A percentile compares a stretch with the other conserved stretches of the same genome.
Conservation (phyloP, 768 basidiomycete genomes). For the Neoboletus magnificus region DNA sequence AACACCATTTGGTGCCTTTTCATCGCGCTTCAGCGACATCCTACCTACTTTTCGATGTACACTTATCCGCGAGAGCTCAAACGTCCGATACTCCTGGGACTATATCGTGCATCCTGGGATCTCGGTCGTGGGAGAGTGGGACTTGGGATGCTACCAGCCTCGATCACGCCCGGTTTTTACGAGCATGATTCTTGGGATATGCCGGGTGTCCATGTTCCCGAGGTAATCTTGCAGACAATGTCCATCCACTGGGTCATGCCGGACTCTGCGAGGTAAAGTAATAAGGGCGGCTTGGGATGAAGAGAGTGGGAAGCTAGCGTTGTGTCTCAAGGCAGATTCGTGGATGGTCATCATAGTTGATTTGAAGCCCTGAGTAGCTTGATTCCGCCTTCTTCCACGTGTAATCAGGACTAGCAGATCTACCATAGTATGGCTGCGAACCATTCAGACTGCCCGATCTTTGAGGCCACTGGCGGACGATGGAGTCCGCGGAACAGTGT, state of each 20-base stretch:
- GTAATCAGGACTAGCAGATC: too few relatives aligned
- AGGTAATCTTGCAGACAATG: not conserved
- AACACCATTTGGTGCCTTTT: slow-evolving; percentile 5
- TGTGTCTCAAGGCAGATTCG: not conserved
- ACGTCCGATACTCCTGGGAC: not conserved
- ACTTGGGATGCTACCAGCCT: not conserved
- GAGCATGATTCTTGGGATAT: not conserved
- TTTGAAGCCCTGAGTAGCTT: not conserved
- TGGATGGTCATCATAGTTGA: not conserved
- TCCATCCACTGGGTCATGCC: not conserved
- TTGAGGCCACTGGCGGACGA: too few relatives aligned
- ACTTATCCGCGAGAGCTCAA: not conserved
- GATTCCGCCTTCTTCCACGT: too few relatives aligned
- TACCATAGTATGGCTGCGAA: too few relatives aligned
- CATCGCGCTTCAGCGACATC: slow-evolving; percentile 1
- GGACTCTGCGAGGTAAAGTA: not conserved
- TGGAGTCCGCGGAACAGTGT: too few relatives aligned
- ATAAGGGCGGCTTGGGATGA: not conserved
- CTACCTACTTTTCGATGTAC: slow-evolving; percentile 14
- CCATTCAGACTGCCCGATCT: too few relatives aligned
- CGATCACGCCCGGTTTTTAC: not conserved
- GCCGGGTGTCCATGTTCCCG: not conserved
- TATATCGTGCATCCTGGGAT: not conserved
- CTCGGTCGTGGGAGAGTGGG: not conserved
- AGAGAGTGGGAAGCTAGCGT: not conserved